Evolutionary conservation across 768 basidiomycete genomes (phyloP).

Genomic region (Termitomyces titanicus): DNA sequence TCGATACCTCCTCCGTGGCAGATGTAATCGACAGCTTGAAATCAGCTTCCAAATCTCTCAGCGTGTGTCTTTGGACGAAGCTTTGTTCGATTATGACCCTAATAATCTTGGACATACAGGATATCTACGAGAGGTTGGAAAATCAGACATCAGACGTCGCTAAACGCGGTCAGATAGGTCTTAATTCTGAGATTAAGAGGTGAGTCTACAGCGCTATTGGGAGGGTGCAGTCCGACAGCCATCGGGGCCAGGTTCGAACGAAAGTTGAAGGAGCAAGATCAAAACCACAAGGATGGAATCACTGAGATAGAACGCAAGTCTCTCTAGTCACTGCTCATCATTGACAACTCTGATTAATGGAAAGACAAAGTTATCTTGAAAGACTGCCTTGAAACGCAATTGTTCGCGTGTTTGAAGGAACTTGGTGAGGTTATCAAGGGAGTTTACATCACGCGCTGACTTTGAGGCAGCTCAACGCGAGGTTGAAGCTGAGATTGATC

Average conservation of each 20-base stretch:
- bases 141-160: constrained; percentile 42
- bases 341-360: neutral
- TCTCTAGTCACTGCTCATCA: neutral
- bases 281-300: constrained; percentile 38
- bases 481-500: constrained; percentile 44
- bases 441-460: neutral
- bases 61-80: constrained; percentile 17
- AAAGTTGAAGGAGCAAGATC: constrained; percentile 41
- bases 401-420: constrained; percentile 40
- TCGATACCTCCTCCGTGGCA: constrained; percentile 8
- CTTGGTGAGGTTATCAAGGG: constrained; percentile 32
- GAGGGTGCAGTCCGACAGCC: neutral
- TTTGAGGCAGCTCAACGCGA: constrained; percentile 40
- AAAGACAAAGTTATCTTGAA: constrained; percentile 39
- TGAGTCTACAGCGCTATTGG: constrained; percentile 18
- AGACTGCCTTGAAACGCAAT: constrained; percentile 38
- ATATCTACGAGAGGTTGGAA: constrained; percentile 40
- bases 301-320: constrained; percentile 46
- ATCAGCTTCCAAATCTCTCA: constrained; percentile 25
- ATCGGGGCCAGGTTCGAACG: constrained; percentile 36
- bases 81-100: neutral
- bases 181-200: constrained; percentile 38
- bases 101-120: constrained; percentile 22
- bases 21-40: constrained; percentile 22
- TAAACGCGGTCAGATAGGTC: constrained; percentile 33